phyloP scores from a whole-genome alignment of 371 early-diverging fungal species.

The Actinomortierella wolfii region DNA sequence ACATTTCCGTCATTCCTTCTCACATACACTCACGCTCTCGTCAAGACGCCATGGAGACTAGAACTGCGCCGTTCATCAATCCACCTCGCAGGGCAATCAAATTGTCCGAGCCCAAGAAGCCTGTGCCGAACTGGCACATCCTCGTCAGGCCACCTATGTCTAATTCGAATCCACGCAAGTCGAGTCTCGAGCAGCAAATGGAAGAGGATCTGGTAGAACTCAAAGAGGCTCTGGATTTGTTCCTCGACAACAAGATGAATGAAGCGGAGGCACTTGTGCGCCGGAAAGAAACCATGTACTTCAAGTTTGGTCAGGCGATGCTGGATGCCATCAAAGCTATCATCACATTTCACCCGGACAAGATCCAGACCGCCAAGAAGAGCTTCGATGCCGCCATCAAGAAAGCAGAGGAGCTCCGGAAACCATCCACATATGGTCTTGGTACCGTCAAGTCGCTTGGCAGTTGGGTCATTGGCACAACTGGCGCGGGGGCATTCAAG shows the following conservation, averaged over 20 bases:
- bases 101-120: slow-evolving; percentile 17
- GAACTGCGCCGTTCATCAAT: slow-evolving; percentile 12
- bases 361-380: slow-evolving; percentile 41
- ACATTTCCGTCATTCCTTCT: too few species aligned
- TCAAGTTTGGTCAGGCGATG: slow-evolving; percentile 30
- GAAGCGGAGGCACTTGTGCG: slow-evolving; percentile 19
- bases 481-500: slow-evolving; percentile 25
- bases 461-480: slow-evolving; percentile 26
- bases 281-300: slow-evolving; percentile 40
- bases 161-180: slow-evolving; percentile 34
- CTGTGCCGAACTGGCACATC: slow-evolving; percentile 37
- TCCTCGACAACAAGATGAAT: slow-evolving; percentile 25
- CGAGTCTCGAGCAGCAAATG: slow-evolving; percentile 26
- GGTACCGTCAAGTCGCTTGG: slow-evolving; percentile 33
- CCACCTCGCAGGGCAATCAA: slow-evolving; percentile 21
- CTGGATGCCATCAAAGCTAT: slow-evolving; percentile 23
- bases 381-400: slow-evolving; percentile 31
- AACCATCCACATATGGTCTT: slow-evolving; percentile 7
- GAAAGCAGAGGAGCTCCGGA: slow-evolving; percentile 23
- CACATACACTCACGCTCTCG: too few species aligned
- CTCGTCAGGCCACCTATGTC: slow-evolving; percentile 36
- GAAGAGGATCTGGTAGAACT: slow-evolving; percentile 38
- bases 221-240: slow-evolving; percentile 23
- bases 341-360: slow-evolving; percentile 30
- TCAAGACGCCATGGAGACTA: not conserved